Evolutionary conservation across 2,329 filamentous ascomycete species (phyloP).

Genomic region (Orbilia blumenaviensis): DNA sequence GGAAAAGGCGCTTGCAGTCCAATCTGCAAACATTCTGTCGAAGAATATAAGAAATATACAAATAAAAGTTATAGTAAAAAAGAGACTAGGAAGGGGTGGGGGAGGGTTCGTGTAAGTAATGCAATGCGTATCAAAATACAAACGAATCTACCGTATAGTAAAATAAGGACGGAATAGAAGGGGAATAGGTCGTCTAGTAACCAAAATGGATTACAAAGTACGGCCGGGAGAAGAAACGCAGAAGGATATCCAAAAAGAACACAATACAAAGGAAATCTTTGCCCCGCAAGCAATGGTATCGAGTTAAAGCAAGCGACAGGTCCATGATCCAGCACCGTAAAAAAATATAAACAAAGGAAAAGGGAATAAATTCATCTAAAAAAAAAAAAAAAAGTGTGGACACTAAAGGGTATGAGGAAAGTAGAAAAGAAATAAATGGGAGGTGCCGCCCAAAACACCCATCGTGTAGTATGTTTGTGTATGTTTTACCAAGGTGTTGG

Average conservation of each 20-base stretch:
- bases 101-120: slow-evolving; percentile 16
- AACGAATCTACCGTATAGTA: slow-evolving; percentile 46
- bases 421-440: background rate
- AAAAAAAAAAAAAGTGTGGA: background rate
- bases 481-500: background rate
- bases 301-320: slow-evolving; percentile 15
- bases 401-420: background rate
- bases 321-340: slow-evolving; percentile 52
- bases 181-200: background rate
- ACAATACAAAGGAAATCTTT: slow-evolving; percentile 49
- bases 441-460: background rate
- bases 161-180: slow-evolving; percentile 24
- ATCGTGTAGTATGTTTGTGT: background rate
- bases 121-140: slow-evolving; percentile 27
- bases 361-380: slow-evolving; percentile 10
- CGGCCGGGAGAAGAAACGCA: background rate
- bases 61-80: background rate
- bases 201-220: slow-evolving; percentile 2
- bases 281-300: slow-evolving; percentile 50
- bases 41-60: slow-evolving; percentile 46
- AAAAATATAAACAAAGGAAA: slow-evolving; percentile 45
- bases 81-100: background rate
- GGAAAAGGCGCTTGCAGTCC: slow-evolving; percentile 1
- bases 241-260: slow-evolving; percentile 16
- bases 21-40: slow-evolving; percentile 9